A percentile compares a stretch with the other conserved stretches of the same genome.
Evolutionary conservation across 2,329 filamentous ascomycete species (phyloP).

Genomic region (Cordyceps cateniannulata): DNA sequence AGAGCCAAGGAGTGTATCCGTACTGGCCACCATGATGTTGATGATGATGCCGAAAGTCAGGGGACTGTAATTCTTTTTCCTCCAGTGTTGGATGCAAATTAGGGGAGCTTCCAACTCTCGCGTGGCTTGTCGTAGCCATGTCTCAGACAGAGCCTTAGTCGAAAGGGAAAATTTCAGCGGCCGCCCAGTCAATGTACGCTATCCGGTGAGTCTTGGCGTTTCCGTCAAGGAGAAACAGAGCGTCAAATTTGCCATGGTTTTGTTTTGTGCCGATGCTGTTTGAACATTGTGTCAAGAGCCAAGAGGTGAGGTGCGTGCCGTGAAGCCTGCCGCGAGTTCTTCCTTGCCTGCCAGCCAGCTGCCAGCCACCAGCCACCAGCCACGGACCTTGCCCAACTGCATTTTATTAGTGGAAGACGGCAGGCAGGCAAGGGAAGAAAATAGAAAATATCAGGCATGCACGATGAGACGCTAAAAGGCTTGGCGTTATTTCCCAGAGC

Average conservation of each 20-base stretch:
- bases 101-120: not conserved
- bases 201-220: not conserved
- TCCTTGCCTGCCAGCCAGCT: not conserved
- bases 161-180: not conserved
- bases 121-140: not conserved
- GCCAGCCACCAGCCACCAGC: not conserved
- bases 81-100: too few relatives aligned
- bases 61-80: too few relatives aligned
- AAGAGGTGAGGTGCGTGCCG: too few relatives aligned
- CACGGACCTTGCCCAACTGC: not conserved
- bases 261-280: not conserved
- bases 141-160: too few relatives aligned
- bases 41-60: too few relatives aligned
- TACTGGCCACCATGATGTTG: too few relatives aligned
- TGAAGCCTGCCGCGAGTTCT: too few relatives aligned
- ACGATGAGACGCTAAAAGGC: constrained; percentile 8
- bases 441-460: not conserved
- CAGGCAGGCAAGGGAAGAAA: not conserved
- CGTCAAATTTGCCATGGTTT: not conserved
- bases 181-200: not conserved
- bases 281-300: not conserved
- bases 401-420: not conserved
- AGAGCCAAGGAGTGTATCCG: too few relatives aligned
- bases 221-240: not conserved
- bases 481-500: constrained; percentile 11